Evolutionary conservation across 441 rosid species (phyloP), one percentile per base, ranked within the genome.

Genomic region (Gossypium schwendimanii): DNA sequence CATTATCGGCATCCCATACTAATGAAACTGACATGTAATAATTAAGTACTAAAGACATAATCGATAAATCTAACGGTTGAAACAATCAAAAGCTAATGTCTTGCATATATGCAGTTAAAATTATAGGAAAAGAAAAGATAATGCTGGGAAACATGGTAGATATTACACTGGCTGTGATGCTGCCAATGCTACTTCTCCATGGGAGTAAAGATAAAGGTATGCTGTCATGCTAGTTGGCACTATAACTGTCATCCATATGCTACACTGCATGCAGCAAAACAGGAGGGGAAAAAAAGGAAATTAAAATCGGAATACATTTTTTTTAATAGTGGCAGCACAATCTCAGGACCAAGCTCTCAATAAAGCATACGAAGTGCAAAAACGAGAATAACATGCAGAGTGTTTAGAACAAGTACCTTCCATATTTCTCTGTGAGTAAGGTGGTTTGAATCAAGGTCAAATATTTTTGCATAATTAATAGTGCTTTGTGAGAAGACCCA

Each of bases 211-310:
- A 86, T 86, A 89, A 52, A 89, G 87, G 76, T 88, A 89, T 18
- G 95, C 87, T 50, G 92, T 88, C 92, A 88, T 89, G 84, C 95
- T 89, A 63, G 91, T 84, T 53, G 91, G 92, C 74, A 88, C 92
- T 60, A 86, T 81, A 74, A 89, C 80, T 44, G 95, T 89, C 92
- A 89, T 76, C 91, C 95, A 88, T 57, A 83, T 85, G 76, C 89
- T 87, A 82, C 91, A 86, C 95, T 89, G 95, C 88, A 81, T 4
- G 78, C 69, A 57, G 67, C 62, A 76, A 81, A 75, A 62, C 57
- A 26, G 52, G 71, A 63, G 8, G 12, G 24, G 28, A 6, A 63
- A 72, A 69, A 66, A 10, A 26, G 39, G 28, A 14, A 62, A 45
- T 50, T 55, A 18, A 8, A 9, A 26, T 36, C 44, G 21, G 44